Evolutionary conservation across 2,329 filamentous ascomycete species (phyloP), one percentile per base, ranked within the genome.

Genomic region (Pseudogymnoascus sp.): DNA sequence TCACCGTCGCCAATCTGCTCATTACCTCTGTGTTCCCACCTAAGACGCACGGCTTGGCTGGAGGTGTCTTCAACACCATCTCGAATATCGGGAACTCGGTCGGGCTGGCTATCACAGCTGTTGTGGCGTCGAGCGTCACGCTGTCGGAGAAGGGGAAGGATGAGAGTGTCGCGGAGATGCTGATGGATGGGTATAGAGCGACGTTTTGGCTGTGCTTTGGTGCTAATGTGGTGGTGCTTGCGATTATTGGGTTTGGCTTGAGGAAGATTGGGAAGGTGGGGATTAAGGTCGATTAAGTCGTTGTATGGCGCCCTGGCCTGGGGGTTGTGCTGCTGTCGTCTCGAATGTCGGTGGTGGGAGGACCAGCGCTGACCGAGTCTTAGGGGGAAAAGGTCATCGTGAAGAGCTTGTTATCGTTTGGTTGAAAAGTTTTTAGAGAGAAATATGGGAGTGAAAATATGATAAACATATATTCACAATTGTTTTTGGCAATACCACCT

Each of bases 51-150:
- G 81, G 81, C 0, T 73, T 88, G 0, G 84, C 83, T 0, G 85
- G 84, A 0, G 83, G 82, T 0, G 83, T 88, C 0, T 87, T 87
- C 70, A 86, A 84, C 64, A 85, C 83, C 0, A 75, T 81, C 0
- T 73, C 78, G 0, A 83, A 87, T 65, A 80, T 87, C 62, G 84
- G 84, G 0, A 79, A 77, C 16, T 77, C 79, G 0, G 74, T 85
- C 0, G 82, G 81, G 0, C 69, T 85, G 2, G 81, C 81, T 6
- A 70, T 81, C 2, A 78, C 80, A 62, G 79, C 79, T 8, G 77
- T 81, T 0, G 79, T 85, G 33, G 75, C 78, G 1, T 72, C 75
- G 0, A 75, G 75, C 2, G 77, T 81, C 0, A 80, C 78, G 1
- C 73, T 77, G 23, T 72, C 77, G 1, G 69, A 70, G 1, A 55